Evolutionary conservation across 2,329 filamentous ascomycete genomes (phyloP).

Genomic region (Neofusicoccum sp.): DNA sequence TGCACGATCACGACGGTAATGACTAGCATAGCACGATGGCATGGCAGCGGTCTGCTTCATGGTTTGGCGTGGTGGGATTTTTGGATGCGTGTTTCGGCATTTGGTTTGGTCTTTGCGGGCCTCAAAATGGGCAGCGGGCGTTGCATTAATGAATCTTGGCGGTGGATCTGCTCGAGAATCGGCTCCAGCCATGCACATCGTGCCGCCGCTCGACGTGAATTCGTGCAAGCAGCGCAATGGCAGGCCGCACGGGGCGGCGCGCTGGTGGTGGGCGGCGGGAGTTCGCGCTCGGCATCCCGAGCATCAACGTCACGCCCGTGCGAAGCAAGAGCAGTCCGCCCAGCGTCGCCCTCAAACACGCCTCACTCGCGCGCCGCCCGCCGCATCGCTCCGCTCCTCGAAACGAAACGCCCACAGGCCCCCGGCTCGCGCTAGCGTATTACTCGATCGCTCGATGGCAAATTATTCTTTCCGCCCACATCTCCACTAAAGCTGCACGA

Average conservation of each 20-base stretch:
- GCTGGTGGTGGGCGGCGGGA: neutral
- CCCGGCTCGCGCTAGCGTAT: neutral
- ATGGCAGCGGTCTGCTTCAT: neutral
- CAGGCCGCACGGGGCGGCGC: too few relatives aligned
- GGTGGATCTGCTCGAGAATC: too few relatives aligned
- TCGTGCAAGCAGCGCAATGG: too few relatives aligned
- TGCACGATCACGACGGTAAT: constrained; percentile 8
- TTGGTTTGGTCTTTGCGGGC: neutral
- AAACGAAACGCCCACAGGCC: neutral
- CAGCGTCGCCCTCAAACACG: neutral
- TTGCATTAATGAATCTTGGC: neutral
- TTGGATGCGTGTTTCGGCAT: neutral
- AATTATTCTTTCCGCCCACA: constrained; percentile 7
- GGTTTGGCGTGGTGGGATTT: neutral
- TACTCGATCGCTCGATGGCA: constrained; percentile 16
- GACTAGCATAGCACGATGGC: neutral
- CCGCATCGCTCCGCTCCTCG: neutral
- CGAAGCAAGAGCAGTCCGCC: constrained; percentile 10
- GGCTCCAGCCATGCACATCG: too few relatives aligned
- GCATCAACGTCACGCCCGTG: constrained; percentile 14
- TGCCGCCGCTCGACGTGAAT: too few relatives aligned
- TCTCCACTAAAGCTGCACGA: neutral
- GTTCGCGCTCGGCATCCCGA: constrained; percentile 7
- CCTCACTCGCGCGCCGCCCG: neutral
- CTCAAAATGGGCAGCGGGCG: neutral